Percentiles rank a stretch among this genome's conserved stretches.
Conservation (phyloP, 2,329 filamentous ascomycete genomes). For the Leptographium lundbergii region DNA sequence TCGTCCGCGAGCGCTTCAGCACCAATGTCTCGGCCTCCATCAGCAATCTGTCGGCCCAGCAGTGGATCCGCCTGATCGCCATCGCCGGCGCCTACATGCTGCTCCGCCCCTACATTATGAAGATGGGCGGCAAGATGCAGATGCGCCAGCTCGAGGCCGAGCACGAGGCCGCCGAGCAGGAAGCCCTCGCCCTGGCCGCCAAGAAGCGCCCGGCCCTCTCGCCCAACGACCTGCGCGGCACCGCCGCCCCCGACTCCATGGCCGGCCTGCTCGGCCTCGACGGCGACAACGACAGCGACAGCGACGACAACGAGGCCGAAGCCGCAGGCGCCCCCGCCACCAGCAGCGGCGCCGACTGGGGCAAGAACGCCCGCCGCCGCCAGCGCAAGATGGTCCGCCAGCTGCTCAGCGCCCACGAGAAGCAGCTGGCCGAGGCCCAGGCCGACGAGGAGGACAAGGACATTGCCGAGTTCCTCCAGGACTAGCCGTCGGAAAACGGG, state of each 20-base stretch:
- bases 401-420: conserved; percentile 50
- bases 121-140: conserved; percentile 49
- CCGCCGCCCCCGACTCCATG: neutral
- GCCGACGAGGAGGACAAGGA: conserved; percentile 63
- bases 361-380: conserved; percentile 55
- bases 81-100: conserved; percentile 64
- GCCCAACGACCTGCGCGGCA: conserved; percentile 46
- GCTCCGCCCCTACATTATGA: conserved; percentile 61
- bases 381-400: conserved; percentile 56
- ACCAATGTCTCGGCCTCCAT: conserved; percentile 39
- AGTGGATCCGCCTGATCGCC: conserved; percentile 56
- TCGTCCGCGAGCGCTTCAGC: conserved; percentile 21
- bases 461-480: conserved; percentile 57
- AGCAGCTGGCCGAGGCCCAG: conserved; percentile 37
- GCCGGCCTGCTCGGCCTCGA: conserved; percentile 37
- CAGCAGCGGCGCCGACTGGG: conserved; percentile 45
- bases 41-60: conserved; percentile 34
- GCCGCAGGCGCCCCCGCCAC: conserved; percentile 32
- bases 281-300: conserved; percentile 30
- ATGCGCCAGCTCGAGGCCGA: conserved; percentile 52
- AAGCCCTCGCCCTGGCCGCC: conserved; percentile 25
- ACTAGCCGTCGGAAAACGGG: conserved; percentile 24
- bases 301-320: conserved; percentile 25
- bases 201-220: conserved; percentile 31
- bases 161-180: conserved; percentile 32